Base-by-base conservation (phyloP, 345 rosid genomes). In the Moricandia arvensis region DNA sequence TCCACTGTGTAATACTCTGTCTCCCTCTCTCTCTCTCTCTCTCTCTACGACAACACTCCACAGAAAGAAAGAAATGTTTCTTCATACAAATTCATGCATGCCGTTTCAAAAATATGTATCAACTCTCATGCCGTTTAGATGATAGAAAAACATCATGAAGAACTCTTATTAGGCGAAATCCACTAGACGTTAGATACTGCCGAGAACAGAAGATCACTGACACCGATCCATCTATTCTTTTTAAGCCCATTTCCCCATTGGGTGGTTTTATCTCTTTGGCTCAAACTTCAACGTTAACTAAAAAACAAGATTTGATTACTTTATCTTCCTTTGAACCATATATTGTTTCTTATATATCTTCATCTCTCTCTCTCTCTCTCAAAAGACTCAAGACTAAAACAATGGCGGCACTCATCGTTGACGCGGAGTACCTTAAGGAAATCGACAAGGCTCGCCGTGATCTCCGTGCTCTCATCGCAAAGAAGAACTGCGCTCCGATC, bases 401-500 rank as follows among this genome's bases (percentile, higher is more conserved):
- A 31, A 92, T 92, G 97, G 87, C 91, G 72, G 62, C 81, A 21
- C 89, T 82, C 51, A 81, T 89, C 13, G 93, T 93, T 37, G 87
- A 89, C 71, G 82, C 84, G 0, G 98, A 86, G 41, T 93, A 93
- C 84, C 82, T 89, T 26, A 88, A 87, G 84, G 91, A 86, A 82
- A 77, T 93, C 78, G 93, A 88, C 45, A 89, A 85, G 74, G 89
- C 93, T 66, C 95, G 96, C 61, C 93, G 97, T 68, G 88, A 90
- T 13, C 93, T 90, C 73, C 93, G 97, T 26, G 85, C 93, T 59
- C 84, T 93, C 64, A 91, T 91, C 81, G 83, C 98, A 53, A 53
- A 37, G 73, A 91, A 87, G 86, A 85, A 85, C 75, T 91, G 97
- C 68, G 97, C 97, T 78, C 98, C 98, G 1, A 88, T 91, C 80